Percentiles rank a stretch among this genome's conserved stretches.
Conservation (phyloP, 176 grass and related monocot genomes). For the Bonia amplexicaulis region DNA sequence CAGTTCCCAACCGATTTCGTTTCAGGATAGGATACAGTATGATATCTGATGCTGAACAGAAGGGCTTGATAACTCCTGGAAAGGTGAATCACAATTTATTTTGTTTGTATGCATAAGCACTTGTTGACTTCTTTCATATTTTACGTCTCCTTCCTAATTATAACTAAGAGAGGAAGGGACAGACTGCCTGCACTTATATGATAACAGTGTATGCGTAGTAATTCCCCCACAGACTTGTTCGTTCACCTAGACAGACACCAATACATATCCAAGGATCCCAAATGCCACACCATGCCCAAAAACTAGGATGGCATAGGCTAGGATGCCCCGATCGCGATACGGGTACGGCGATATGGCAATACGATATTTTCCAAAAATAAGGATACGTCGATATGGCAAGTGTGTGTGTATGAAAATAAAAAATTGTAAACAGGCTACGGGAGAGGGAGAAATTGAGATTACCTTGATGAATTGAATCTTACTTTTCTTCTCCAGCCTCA, state of each 20-base stretch:
- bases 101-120: not conserved
- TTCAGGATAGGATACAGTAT: conserved; percentile 93
- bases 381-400: too few relatives aligned
- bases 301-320: not conserved
- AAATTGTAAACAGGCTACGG: too few relatives aligned
- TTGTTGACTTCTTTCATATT: not conserved
- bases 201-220: not conserved
- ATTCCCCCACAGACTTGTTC: not conserved
- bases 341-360: too few relatives aligned
- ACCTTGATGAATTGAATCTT: too few relatives aligned
- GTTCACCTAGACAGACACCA: not conserved
- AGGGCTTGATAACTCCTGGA: conserved; percentile 78
- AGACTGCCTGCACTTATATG: not conserved
- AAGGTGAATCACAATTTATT: conserved; percentile 40
- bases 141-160: not conserved
- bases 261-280: not conserved
- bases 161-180: not conserved
- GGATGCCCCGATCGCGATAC: too few relatives aligned
- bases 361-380: too few relatives aligned
- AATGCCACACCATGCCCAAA: not conserved
- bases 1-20: not conserved
- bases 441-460: too few relatives aligned
- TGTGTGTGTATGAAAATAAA: too few relatives aligned
- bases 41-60: conserved; percentile 79
- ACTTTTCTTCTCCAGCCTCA: too few relatives aligned